phyloP scores from a whole-genome alignment of 2,329 filamentous ascomycete species.

The Sarocladiaceae sp. region DNA sequence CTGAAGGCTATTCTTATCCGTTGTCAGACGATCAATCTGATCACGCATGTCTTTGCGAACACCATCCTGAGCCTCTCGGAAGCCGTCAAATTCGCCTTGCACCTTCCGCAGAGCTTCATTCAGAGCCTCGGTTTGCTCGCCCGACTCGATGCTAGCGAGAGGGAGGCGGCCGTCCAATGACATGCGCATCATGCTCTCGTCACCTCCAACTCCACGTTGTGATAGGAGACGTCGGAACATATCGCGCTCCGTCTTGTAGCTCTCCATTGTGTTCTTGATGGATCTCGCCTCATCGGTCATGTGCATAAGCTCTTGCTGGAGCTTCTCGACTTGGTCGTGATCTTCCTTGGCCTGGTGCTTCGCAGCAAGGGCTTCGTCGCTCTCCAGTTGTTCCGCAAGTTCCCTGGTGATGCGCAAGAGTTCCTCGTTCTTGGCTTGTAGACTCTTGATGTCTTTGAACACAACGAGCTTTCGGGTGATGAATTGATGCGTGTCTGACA shows the following conservation, averaged over 20 bases:
- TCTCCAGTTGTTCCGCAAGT: constrained; percentile 85
- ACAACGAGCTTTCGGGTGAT: constrained; percentile 87
- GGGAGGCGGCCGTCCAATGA: constrained; percentile 60
- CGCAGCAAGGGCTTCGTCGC: constrained; percentile 71
- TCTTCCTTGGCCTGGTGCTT: constrained; percentile 60
- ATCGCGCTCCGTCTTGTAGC: constrained; percentile 91
- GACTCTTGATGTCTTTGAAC: constrained; percentile 78
- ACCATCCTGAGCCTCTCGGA: constrained; percentile 77
- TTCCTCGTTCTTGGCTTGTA: constrained; percentile 85
- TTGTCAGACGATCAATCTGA: constrained; percentile 75
- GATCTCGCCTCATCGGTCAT: constrained; percentile 81
- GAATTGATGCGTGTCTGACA: constrained; percentile 81
- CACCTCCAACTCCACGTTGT: constrained; percentile 57
- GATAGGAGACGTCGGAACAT: constrained; percentile 96
- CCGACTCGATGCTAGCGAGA: constrained; percentile 54
- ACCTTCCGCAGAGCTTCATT: constrained; percentile 79
- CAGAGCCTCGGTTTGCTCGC: constrained; percentile 56
- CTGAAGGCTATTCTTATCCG: constrained; percentile 78
- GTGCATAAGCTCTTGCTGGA: constrained; percentile 69
- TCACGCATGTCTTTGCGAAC: constrained; percentile 80
- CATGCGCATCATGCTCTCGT: constrained; percentile 68
- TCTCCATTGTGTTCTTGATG: constrained; percentile 79
- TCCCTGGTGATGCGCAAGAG: constrained; percentile 78
- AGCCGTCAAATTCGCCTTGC: constrained; percentile 84
- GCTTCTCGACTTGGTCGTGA: constrained; percentile 66